Base-by-base conservation (phyloP, 1,284 basidiomycete species). In the Naganishia liquefaciens region DNA sequence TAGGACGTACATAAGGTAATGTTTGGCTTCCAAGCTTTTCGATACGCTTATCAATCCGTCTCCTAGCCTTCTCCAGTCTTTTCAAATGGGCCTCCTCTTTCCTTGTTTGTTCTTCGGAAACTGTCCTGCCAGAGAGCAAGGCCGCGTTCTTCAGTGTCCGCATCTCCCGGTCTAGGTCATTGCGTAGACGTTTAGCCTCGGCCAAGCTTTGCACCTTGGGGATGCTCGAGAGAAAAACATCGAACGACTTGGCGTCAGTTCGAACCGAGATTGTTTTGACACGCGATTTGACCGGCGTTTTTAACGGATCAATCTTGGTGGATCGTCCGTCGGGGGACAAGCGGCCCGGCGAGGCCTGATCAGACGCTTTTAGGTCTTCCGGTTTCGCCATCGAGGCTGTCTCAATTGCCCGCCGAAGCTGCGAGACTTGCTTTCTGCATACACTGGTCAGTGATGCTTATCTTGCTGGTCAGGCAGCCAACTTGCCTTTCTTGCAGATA, bases 161-260 rank as follows among this genome's bases (percentile, higher is more conserved):
- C 58, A 93, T 91, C 79, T 96, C 93, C 15, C 89, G 85, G 68
- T 90, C 85, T 39, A 97, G 84, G 71, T 97, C 93, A 69, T 91
- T 93, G 77, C 93, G 89, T 46, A 96, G 76, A n/a, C 93, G 83
- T 57, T 92, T 83, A 1, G 92, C 92, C 74, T 97, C 93, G 28
- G 93, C 79, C 5, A 96, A 81, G 3, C 89, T 93, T 15, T 88
- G 88, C 71, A 87, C 87, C 37, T 87, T 85, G 66, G 83, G 85
- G 72, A 97, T 93, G 63, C 91, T 91, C 33, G 87, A 84, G 55
- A 96, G 81, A 75, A 95, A 96, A 0, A 87, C 88, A 70, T 95
- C 93, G 71, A 96, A 95, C 65, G 93, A 88, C 47, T 87, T 87
- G 11, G 85, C 72, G 73, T 67, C 65, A 17, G 74, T 77, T 25